Evolutionary conservation across 257 asterid species (phyloP).

Genomic region (Nicotiana paniculata): DNA sequence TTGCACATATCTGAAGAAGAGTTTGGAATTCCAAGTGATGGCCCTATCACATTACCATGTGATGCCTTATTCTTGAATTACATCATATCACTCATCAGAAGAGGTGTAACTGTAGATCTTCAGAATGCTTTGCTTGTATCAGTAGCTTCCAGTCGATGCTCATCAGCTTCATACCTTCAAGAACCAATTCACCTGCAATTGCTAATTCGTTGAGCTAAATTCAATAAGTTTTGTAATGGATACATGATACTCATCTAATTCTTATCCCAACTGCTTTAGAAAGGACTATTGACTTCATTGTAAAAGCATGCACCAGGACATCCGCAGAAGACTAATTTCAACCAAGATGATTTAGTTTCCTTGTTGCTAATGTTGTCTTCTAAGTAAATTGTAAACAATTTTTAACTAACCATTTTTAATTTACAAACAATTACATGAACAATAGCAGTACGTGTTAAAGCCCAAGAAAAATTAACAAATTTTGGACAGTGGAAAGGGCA

Average conservation of each 20-base stretch:
- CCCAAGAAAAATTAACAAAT: not conserved
- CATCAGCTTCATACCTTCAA: not conserved
- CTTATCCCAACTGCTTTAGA: too few relatives aligned
- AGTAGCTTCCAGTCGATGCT: not conserved
- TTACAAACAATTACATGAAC: not conserved
- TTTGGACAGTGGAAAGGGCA: not conserved
- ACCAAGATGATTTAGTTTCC: not conserved
- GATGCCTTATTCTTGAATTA: not conserved
- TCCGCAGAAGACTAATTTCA: not conserved
- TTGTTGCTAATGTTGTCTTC: not conserved
- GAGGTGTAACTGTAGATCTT: not conserved
- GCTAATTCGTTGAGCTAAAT: not conserved
- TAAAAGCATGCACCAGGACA: not conserved
- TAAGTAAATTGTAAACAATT: not conserved
- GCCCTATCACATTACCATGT: not conserved
- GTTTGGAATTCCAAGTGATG: not conserved
- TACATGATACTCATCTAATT: not conserved
- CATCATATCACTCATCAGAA: not conserved
- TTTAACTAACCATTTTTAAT: not conserved
- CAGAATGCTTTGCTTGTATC: slow-evolving; percentile 18
- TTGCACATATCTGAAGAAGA: slow-evolving; percentile 27
- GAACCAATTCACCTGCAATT: not conserved
- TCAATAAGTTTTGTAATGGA: not conserved
- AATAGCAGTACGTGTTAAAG: not conserved
- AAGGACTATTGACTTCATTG: not conserved